These are phyloP conservation scores for Panicum miliaceum DNA, from an alignment of 176 grass and related monocot genomes.

Conservation along the genomic window DNA sequence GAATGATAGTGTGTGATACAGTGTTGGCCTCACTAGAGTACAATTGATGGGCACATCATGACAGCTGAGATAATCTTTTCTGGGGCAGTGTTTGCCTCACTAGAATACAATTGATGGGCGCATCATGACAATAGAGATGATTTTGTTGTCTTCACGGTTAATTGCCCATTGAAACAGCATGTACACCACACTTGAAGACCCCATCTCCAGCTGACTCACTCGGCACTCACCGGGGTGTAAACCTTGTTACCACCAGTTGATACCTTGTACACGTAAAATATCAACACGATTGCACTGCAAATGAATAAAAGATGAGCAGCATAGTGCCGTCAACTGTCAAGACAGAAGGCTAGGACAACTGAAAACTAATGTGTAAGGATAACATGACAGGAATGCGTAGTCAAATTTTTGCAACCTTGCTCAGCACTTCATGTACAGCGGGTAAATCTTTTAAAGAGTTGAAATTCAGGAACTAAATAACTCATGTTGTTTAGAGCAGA, in stretches of 20 bases:
- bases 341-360: background rate
- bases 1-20: background rate
- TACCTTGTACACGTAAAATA: constrained; percentile 88
- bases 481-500: constrained; percentile 1
- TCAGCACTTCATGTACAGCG: background rate
- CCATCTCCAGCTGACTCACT: constrained; percentile 32
- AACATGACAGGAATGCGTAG: background rate
- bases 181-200: constrained; percentile 14
- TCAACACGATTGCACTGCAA: constrained; percentile 71
- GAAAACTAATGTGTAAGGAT: background rate
- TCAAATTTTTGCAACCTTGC: background rate
- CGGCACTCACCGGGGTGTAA: constrained; percentile 40
- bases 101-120: background rate
- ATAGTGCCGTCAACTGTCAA: background rate
- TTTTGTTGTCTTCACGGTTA: constrained; percentile 14
- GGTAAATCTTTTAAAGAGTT: background rate
- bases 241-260: constrained; percentile 59
- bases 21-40: background rate
- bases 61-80: background rate
- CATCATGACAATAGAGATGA: background rate
- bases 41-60: background rate
- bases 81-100: background rate
- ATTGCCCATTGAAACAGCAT: constrained; percentile 1
- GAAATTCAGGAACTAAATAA: background rate
- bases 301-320: constrained; percentile 6